Evolutionary conservation across 164 flowering plant species (phyloP).

Genomic region (Kingdonia uniflora): DNA sequence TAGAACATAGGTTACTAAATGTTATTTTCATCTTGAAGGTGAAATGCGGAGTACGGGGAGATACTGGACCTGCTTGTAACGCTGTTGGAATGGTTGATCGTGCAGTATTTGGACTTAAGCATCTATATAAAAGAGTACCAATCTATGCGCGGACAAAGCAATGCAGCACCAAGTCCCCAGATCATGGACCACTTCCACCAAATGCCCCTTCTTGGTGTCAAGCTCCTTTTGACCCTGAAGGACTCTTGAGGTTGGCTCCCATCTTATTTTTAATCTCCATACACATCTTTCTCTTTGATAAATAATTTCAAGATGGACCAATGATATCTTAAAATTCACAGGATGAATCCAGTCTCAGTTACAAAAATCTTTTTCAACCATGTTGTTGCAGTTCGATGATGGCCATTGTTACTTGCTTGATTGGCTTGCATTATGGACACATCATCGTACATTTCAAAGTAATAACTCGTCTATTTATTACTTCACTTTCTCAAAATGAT

Average conservation of each 20-base stretch:
- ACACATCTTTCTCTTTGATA: not conserved
- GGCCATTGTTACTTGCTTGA: conserved; percentile 67
- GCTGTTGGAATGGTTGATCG: conserved; percentile 65
- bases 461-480: not conserved
- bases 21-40: conserved; percentile 23
- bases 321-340: too few relatives aligned
- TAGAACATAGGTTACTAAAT: not conserved
- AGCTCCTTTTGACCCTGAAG: conserved; percentile 92
- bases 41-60: conserved; percentile 72
- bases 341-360: too few relatives aligned
- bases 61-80: conserved; percentile 29
- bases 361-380: not conserved
- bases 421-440: conserved; percentile 75
- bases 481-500: not conserved
- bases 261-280: not conserved
- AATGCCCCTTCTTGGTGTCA: conserved; percentile 87
- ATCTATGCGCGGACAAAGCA: conserved; percentile 53
- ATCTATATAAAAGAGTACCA: conserved; percentile 49
- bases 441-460: conserved; percentile 55
- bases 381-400: conserved; percentile 27
- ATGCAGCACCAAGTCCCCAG: conserved; percentile 69
- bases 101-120: conserved; percentile 48
- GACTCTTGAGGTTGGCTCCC: conserved; percentile 47
- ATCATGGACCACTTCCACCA: conserved; percentile 58
- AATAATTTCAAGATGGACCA: not conserved